Base-by-base conservation (phyloP, 208 protist species). In the Angomonas ambiguus region DNA sequence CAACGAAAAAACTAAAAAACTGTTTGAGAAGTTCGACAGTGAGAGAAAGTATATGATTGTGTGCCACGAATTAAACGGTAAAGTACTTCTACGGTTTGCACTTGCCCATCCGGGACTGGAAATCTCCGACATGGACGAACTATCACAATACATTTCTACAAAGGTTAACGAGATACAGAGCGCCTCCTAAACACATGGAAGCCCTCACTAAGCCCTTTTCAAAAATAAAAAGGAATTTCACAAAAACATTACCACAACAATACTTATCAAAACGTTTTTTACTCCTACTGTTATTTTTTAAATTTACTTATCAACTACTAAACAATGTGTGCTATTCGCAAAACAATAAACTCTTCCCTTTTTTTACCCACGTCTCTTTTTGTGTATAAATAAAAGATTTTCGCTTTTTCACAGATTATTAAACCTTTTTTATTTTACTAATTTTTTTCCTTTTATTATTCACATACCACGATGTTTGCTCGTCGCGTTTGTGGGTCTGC, bases 401-500 rank as follows among this genome's bases (percentile, higher is more conserved):
- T 28, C 24, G 11, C 16, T n/a, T n/a, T n/a, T n/a, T n/a, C 49
- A 30, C 24, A 24, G 8, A 56, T 56, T 56, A 11, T 30, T 24
- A 22, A 8, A 5, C 27, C 27, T 56, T 20, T 56, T 56, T 56
- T 56, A 28, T 20, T 56, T 97, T 33, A 63, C 97, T 0, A 72
- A 85, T 74, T 27, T 27, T 56, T 24, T 28, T 24, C 5, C 10
- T 56, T 56, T 56, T 27, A 18, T 56, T 56, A 30, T 56, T 56
- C 25, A 62, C 22, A 10, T 42, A 22, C n/a, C 8, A 20, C 38
- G 10, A 81, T 81, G 82, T 80, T 88, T 41, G 72, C 80, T 71
- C 84, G 80, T 69, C 79, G 80, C 74, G 72, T 91, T 45, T 75
- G 79, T 67, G 66, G 67, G 3, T 55, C 72, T 56, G 55, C 61